phyloP scores from a whole-genome alignment of 176 grass and related monocot genomes.

The Oryza glumipatula region DNA sequence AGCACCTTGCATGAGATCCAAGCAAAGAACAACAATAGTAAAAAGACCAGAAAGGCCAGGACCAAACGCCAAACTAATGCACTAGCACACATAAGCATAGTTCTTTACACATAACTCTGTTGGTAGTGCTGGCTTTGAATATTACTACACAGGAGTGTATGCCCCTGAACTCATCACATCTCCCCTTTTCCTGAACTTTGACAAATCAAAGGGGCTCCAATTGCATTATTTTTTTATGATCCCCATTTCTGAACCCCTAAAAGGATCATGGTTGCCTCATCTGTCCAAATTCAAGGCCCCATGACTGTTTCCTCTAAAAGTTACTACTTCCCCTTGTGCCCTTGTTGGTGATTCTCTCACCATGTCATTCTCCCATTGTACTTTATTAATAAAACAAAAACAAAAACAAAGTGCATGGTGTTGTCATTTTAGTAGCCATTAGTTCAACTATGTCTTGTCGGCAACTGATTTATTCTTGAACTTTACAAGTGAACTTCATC shows the following conservation, averaged over 20 bases:
- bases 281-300: constrained; percentile 27
- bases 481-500: constrained; percentile 1
- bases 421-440: constrained; percentile 30
- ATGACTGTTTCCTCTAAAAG: constrained; percentile 30
- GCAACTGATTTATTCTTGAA: constrained; percentile 27
- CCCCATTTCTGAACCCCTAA: background rate
- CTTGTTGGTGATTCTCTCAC: background rate
- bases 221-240: constrained; percentile 17
- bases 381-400: background rate
- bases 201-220: background rate
- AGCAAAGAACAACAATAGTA: background rate
- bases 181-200: background rate
- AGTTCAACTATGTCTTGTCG: constrained; percentile 39
- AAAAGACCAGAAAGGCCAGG: background rate
- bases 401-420: constrained; percentile 16
- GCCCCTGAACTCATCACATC: constrained; percentile 2
- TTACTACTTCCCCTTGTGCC: background rate
- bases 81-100: background rate
- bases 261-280: constrained; percentile 41
- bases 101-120: background rate
- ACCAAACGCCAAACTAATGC: background rate
- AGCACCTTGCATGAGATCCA: background rate
- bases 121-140: constrained; percentile 7
- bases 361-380: background rate
- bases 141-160: background rate